Base-by-base conservation (phyloP, 208 protist species). In the Endotrypanum monterogeii region DNA sequence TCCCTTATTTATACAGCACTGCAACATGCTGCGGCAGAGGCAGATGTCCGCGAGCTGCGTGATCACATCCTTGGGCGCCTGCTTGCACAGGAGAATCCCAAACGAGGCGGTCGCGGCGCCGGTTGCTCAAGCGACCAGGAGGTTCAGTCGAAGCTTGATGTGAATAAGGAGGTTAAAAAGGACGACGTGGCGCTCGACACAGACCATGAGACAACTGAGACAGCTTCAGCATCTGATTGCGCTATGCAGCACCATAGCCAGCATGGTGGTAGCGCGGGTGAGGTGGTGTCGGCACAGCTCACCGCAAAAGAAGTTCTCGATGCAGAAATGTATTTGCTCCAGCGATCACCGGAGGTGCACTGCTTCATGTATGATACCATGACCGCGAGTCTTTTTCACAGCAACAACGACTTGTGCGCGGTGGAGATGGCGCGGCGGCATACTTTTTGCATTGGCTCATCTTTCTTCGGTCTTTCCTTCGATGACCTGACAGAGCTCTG, bases 331-430 rank as follows among this genome's bases (percentile, higher is more conserved):
- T 70, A 55, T 25, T 60, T 90, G 35, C 84, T 96, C 3, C 63
- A 79, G 30, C 66, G 67, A 28, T 74, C 83, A 12, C 80, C 85
- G 14, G 84, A 89, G 39, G 82, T 88, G 32, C 89, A 90, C 25
- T 96, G 92, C 78, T 96, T 94, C 73, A 69, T 96, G 54, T 93
- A 93, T 67, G 92, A 96, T 55, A 84, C 90, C 11, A 93, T 94
- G 88, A 78, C 79, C 2, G 92, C 92, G 7, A 80, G 84, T 39
- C 76, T 84, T 20, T 96, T 92, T 67, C 83, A 94, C 74, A 72
- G 80, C 61, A 78, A 80, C 60, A 62, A 70, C 57, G 84, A 93
- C 73, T 61, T 85, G 14, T 61, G 71, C 55, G 51, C 63, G 51
- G 70, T 88, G 37, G 76, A 87, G 70, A 77, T 78, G 62, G 71